These are phyloP conservation scores for Coemansia sp. DNA, from an alignment of 192 early-diverging fungal genomes.

Conservation along the genomic window DNA sequence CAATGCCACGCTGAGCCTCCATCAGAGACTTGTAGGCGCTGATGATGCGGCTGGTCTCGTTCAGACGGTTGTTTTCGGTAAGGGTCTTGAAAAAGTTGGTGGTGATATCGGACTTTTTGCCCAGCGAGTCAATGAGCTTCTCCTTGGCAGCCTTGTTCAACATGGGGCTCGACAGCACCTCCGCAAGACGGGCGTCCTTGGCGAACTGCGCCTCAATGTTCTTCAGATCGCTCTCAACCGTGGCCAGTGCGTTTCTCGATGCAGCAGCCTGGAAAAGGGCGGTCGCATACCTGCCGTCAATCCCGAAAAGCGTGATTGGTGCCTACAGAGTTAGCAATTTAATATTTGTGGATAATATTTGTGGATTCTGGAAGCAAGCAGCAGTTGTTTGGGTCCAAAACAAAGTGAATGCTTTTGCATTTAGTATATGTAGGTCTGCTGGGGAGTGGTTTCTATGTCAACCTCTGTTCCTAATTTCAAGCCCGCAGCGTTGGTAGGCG, in stretches of 20 bases:
- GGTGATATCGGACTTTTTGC: constrained; percentile 77
- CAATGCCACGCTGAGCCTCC: constrained; percentile 85
- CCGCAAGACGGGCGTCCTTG: constrained; percentile 71
- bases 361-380: too few relatives aligned
- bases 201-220: constrained; percentile 64
- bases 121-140: constrained; percentile 67
- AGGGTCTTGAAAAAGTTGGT: constrained; percentile 90
- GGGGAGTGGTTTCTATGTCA: too few relatives aligned
- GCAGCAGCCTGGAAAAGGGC: constrained; percentile 93
- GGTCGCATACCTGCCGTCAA: constrained; percentile 97
- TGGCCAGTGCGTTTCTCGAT: constrained; percentile 74
- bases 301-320: constrained; percentile 83
- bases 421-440: too few relatives aligned
- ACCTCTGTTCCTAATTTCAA: too few relatives aligned
- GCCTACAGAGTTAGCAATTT: constrained; percentile 53
- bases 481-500: background rate
- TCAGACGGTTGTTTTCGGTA: constrained; percentile 93
- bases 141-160: constrained; percentile 76
- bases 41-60: constrained; percentile 82
- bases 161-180: constrained; percentile 85
- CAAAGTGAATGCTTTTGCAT: too few relatives aligned
- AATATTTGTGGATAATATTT: too few relatives aligned
- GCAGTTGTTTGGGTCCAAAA: too few relatives aligned
- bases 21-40: constrained; percentile 79
- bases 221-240: constrained; percentile 84